Percentiles rank a stretch among this genome's conserved stretches.
Evolutionary conservation across 2,329 filamentous ascomycete species (phyloP).

Genomic region (Arthroderma sp.): DNA sequence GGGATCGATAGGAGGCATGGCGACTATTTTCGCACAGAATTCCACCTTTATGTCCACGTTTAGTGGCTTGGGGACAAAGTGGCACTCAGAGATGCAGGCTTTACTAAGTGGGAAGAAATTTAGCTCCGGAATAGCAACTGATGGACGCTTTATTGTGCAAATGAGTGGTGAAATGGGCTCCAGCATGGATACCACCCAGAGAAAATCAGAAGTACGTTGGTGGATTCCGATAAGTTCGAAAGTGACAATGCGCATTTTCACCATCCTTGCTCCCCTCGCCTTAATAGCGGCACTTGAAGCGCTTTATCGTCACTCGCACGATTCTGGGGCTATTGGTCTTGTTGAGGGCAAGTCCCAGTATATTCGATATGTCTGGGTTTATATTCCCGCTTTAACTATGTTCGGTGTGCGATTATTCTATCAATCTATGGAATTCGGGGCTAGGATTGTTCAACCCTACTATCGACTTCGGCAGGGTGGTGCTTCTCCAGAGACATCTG

Average conservation of each 20-base stretch:
- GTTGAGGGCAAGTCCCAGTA: neutral
- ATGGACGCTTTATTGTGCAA: neutral
- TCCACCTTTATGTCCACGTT: neutral
- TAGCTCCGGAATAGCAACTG: neutral
- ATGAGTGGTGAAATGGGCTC: neutral
- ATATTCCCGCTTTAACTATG: conserved; percentile 3
- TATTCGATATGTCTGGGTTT: neutral
- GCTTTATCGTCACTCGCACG: neutral
- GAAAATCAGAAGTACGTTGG: neutral
- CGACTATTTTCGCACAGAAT: conserved; percentile 5
- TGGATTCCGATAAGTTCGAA: neutral
- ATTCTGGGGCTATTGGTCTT: neutral
- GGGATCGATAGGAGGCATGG: conserved; percentile 5
- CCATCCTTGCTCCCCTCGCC: neutral
- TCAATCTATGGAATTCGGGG: neutral
- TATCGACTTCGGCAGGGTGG: neutral
- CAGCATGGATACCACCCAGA: neutral
- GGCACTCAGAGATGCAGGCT: neutral
- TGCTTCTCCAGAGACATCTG: neutral
- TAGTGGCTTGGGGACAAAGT: too few species aligned
- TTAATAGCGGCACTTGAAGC: neutral
- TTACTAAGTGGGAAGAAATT: neutral
- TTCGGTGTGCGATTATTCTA: neutral
- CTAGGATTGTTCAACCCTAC: conserved; percentile 2
- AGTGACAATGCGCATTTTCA: neutral